Percentiles rank a stretch among this genome's conserved stretches.
Conservation (phyloP, 768 basidiomycete species). For the Pulveroboletus sp. region DNA sequence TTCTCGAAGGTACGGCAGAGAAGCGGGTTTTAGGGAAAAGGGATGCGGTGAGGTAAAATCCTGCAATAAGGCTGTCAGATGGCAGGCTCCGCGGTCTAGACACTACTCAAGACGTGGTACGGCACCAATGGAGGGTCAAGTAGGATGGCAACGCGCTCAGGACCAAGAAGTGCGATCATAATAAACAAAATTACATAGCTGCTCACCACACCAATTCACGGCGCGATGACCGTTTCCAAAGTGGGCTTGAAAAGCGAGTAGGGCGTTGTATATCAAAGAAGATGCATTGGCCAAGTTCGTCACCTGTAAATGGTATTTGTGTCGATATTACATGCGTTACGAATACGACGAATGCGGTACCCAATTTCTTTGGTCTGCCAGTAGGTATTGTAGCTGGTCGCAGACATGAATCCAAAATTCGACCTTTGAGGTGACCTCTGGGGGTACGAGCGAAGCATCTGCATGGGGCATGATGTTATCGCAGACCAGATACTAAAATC, state of each 20-base stretch:
- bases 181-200: background rate
- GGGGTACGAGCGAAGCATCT: slow-evolving; percentile 70
- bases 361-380: slow-evolving; percentile 74
- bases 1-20: slow-evolving; percentile 9
- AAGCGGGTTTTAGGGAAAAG: slow-evolving; percentile 53
- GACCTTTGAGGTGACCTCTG: slow-evolving; percentile 61
- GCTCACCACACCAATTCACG: slow-evolving; percentile 93
- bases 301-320: slow-evolving; percentile 42
- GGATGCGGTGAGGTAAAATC: slow-evolving; percentile 76
- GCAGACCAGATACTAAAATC: too few species aligned
- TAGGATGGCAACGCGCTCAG: background rate
- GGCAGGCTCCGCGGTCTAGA: background rate
- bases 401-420: slow-evolving; percentile 81
- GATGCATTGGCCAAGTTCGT: slow-evolving; percentile 86
- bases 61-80: slow-evolving; percentile 40
- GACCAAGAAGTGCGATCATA: slow-evolving; percentile 1
- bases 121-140: background rate
- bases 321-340: slow-evolving; percentile 4
- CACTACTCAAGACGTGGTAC: background rate
- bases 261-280: slow-evolving; percentile 73
- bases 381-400: slow-evolving; percentile 54
- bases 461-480: slow-evolving; percentile 72
- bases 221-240: slow-evolving; percentile 62
- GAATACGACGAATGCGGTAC: slow-evolving; percentile 42
- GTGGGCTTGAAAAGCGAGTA: slow-evolving; percentile 59